These are phyloP conservation scores for Sabuloglossum arenarium DNA, from an alignment of 495 filamentous ascomycete genomes.

Conservation along the genomic window DNA sequence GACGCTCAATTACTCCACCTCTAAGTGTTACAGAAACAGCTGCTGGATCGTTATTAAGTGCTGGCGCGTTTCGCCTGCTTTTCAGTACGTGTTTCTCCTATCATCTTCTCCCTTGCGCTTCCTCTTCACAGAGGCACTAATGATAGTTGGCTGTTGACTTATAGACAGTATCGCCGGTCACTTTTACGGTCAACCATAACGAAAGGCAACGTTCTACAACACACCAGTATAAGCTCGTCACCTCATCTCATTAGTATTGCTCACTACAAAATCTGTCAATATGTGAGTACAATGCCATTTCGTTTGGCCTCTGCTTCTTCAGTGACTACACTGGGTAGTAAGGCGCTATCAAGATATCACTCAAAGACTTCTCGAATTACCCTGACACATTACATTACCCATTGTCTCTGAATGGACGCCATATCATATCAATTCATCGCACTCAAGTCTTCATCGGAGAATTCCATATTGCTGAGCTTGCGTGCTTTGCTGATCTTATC, in stretches of 20 bases:
- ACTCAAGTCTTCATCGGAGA: too few species aligned
- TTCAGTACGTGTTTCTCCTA: background rate
- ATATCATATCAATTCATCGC: too few species aligned
- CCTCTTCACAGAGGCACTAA: too few species aligned
- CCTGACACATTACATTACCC: too few species aligned
- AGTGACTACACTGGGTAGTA: background rate
- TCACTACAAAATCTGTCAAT: background rate
- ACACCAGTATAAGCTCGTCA: background rate
- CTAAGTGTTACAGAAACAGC: background rate
- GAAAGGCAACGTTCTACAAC: background rate
- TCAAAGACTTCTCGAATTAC: too few species aligned
- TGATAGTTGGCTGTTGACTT: too few species aligned
- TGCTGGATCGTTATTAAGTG: background rate
- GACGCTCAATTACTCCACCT: background rate
- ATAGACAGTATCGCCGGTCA: too few species aligned
- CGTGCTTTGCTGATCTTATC: too few species aligned
- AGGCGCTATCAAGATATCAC: background rate
- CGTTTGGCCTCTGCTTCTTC: background rate
- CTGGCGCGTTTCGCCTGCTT: background rate
- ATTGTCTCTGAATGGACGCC: too few species aligned
- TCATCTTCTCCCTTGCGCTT: too few species aligned
- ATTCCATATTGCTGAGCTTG: too few species aligned
- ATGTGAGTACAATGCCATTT: background rate
- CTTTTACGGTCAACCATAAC: background rate
- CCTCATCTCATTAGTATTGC: background rate